Conservation (phyloP, 306 rosid species). For the Fagus crenata region DNA sequence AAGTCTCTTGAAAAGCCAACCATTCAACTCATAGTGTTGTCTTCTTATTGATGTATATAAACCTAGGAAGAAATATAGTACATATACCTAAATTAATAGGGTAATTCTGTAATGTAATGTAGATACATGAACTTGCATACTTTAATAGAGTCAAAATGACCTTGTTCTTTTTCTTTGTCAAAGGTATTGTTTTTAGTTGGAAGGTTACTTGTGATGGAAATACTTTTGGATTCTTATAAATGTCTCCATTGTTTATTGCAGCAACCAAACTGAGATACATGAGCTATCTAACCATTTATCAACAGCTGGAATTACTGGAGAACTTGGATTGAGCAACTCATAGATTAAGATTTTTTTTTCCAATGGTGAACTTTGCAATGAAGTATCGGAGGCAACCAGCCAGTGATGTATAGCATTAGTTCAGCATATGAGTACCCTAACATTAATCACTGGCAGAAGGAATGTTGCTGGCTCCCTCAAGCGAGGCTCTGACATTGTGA, state of each 20-base stretch:
- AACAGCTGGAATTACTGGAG: slow-evolving; percentile 36
- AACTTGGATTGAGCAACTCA: slow-evolving; percentile 28
- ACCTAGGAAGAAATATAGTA: neutral
- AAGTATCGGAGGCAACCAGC: slow-evolving; percentile 31
- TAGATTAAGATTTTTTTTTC: slow-evolving; percentile 21
- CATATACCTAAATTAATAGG: neutral
- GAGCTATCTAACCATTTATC: slow-evolving; percentile 28
- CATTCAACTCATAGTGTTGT: neutral
- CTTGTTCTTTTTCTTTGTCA: neutral
- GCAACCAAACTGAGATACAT: slow-evolving; percentile 49
- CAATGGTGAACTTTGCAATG: slow-evolving; percentile 10
- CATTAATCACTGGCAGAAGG: slow-evolving; percentile 25
- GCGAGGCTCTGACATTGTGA: slow-evolving; percentile 30
- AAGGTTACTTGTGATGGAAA: slow-evolving; percentile 10
- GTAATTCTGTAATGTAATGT: neutral
- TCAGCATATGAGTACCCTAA: slow-evolving; percentile 16
- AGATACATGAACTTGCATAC: neutral
- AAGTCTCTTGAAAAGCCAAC: slow-evolving; percentile 1
- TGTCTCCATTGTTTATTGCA: slow-evolving; percentile 34
- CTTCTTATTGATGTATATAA: neutral
- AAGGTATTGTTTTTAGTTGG: neutral
- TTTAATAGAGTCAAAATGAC: neutral
- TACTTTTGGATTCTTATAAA: slow-evolving; percentile 19
- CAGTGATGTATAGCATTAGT: slow-evolving; percentile 27
- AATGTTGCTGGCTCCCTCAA: slow-evolving; percentile 32